phyloP scores from a whole-genome alignment of 768 basidiomycete genomes.

The Tylopilus balloui region DNA sequence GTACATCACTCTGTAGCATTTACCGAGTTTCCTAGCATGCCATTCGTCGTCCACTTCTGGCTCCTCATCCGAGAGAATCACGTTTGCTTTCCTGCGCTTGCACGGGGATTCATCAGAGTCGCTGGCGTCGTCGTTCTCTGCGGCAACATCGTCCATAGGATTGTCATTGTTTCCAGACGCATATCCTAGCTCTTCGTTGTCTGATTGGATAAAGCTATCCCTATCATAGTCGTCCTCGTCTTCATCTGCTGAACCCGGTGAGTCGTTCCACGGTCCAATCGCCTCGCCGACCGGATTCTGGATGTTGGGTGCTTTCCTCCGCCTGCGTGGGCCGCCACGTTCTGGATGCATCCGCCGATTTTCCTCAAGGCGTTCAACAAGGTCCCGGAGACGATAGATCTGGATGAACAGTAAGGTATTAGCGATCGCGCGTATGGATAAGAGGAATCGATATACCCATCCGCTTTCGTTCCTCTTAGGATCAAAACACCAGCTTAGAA shows the following conservation, averaged over 20 bases:
- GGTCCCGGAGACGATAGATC: slow-evolving; percentile 7
- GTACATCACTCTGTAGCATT: slow-evolving; percentile 2
- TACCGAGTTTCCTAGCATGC: background rate
- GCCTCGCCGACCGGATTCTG: slow-evolving; percentile 14
- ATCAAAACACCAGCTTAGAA: slow-evolving; percentile 12
- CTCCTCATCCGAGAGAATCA: slow-evolving; percentile 7
- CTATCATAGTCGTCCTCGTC: background rate
- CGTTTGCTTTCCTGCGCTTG: slow-evolving; percentile 4
- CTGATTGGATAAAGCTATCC: slow-evolving; percentile 8
- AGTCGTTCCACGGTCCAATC: slow-evolving; percentile 15
- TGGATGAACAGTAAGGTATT: background rate
- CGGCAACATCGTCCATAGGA: background rate
- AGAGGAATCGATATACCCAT: slow-evolving; percentile 4
- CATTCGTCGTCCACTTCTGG: background rate
- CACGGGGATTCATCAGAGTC: background rate
- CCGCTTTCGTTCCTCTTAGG: background rate
- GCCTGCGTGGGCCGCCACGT: background rate
- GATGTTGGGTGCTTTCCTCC: slow-evolving; percentile 1
- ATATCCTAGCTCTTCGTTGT: background rate
- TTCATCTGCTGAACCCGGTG: slow-evolving; percentile 9
- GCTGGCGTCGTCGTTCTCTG: background rate
- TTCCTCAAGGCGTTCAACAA: slow-evolving; percentile 7
- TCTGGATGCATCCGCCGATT: slow-evolving; percentile 12
- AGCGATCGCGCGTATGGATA: background rate
- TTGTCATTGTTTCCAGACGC: background rate